Evolutionary conservation across 2,329 filamentous ascomycete genomes (phyloP).

Genomic region (Botrytis galanthina): DNA sequence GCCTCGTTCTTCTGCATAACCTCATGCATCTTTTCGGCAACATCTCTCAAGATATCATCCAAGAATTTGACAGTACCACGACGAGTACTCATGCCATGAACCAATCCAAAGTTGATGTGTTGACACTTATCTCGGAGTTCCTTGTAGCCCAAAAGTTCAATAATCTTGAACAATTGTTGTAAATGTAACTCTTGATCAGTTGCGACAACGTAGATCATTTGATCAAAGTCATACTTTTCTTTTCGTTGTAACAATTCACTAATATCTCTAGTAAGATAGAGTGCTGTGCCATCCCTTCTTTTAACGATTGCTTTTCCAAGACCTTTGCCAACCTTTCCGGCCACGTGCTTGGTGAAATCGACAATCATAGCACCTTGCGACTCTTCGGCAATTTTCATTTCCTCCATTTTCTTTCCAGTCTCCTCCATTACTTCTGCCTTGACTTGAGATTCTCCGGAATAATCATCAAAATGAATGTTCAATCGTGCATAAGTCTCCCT

Average conservation of each 20-base stretch:
- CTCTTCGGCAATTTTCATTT: slow-evolving; percentile 64
- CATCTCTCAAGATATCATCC: slow-evolving; percentile 70
- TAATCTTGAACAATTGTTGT: slow-evolving; percentile 72
- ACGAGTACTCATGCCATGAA: slow-evolving; percentile 68
- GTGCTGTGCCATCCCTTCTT: slow-evolving; percentile 71
- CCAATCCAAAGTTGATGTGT: slow-evolving; percentile 74
- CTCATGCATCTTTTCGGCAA: slow-evolving; percentile 94
- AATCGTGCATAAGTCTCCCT: slow-evolving; percentile 66
- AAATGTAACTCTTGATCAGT: slow-evolving; percentile 71
- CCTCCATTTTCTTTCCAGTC: slow-evolving; percentile 59
- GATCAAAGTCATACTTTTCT: slow-evolving; percentile 65
- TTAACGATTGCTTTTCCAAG: slow-evolving; percentile 69
- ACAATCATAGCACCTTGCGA: slow-evolving; percentile 71
- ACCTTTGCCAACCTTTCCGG: slow-evolving; percentile 65
- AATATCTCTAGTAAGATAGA: slow-evolving; percentile 77
- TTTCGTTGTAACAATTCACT: slow-evolving; percentile 68
- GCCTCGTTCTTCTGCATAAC: slow-evolving; percentile 87
- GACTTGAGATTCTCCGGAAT: slow-evolving; percentile 74
- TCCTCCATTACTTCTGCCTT: slow-evolving; percentile 63
- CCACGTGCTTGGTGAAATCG: slow-evolving; percentile 66
- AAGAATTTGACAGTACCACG: slow-evolving; percentile 74
- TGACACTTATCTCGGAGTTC: slow-evolving; percentile 67
- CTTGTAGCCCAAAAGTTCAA: slow-evolving; percentile 67
- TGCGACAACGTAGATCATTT: slow-evolving; percentile 78
- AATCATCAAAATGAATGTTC: slow-evolving; percentile 69